These are phyloP conservation scores for Saraca asoca DNA, from an alignment of 331 rosid species.

Conservation along the genomic window DNA sequence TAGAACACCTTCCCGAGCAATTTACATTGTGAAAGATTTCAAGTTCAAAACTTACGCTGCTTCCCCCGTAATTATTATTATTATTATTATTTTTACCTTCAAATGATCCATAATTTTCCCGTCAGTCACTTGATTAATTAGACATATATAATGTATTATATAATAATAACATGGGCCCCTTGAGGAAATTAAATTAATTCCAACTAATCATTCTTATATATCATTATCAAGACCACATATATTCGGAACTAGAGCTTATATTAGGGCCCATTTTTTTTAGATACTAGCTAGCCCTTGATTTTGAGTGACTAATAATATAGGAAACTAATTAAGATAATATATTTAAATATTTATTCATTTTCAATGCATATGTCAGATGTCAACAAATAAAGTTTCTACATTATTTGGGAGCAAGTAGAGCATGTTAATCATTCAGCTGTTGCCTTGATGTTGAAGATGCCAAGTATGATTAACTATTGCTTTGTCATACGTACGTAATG, in stretches of 20 bases:
- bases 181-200: slow-evolving; percentile 1
- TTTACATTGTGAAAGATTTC: slow-evolving; percentile 27
- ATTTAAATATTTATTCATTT: background rate
- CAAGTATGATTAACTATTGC: slow-evolving; percentile 11
- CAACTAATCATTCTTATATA: slow-evolving; percentile 23
- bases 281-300: slow-evolving; percentile 13
- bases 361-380: background rate
- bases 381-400: slow-evolving; percentile 17
- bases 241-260: background rate
- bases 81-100: too few species aligned
- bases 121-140: too few species aligned
- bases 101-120: too few species aligned
- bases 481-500: slow-evolving; percentile 22
- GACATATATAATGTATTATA: too few species aligned
- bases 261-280: background rate
- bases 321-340: background rate
- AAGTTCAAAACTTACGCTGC: too few species aligned
- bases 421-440: slow-evolving; percentile 22
- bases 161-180: background rate
- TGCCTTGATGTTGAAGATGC: background rate
- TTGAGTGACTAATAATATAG: background rate
- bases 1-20: slow-evolving; percentile 25
- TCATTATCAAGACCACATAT: too few species aligned
- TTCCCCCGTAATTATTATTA: too few species aligned
- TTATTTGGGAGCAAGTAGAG: slow-evolving; percentile 26